Conservation (phyloP, 305 asterid genomes). For the Solanum hybrid region DNA sequence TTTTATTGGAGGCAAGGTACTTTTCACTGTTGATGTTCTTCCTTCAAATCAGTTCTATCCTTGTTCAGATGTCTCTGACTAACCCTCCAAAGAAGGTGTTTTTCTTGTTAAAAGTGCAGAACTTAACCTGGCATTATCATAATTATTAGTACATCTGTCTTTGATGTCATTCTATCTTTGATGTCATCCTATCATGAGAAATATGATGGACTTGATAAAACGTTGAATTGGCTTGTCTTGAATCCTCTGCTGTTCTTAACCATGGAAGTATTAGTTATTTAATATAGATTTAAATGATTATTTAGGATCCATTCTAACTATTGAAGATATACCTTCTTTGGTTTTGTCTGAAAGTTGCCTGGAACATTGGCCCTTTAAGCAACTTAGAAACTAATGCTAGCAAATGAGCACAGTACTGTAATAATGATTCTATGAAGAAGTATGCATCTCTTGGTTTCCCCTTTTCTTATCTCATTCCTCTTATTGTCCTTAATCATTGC, state of each 20-base stretch:
- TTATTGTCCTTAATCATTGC: neutral
- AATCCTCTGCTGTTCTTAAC: neutral
- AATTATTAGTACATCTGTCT: neutral
- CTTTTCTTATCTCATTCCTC: neutral
- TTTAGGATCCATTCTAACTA: neutral
- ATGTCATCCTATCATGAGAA: neutral
- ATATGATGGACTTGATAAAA: neutral
- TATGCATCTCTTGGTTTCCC: neutral
- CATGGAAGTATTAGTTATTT: neutral
- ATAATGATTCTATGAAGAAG: neutral
- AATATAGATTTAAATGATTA: neutral
- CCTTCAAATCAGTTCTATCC: neutral
- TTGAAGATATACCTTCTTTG: neutral
- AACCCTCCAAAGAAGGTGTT: neutral
- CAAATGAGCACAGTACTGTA: neutral
- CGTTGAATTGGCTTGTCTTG: neutral
- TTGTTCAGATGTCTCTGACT: neutral
- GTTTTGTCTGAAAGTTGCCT: neutral
- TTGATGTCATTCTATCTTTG: neutral
- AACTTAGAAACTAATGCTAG: neutral
- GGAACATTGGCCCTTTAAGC: neutral
- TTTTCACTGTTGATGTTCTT: neutral
- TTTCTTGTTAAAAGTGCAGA: neutral
- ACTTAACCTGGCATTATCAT: neutral
- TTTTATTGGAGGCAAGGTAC: conserved; percentile 87